These are phyloP conservation scores for Chlorella sp. DNA, from an alignment of 139 green algal genomes.

Conservation along the genomic window DNA sequence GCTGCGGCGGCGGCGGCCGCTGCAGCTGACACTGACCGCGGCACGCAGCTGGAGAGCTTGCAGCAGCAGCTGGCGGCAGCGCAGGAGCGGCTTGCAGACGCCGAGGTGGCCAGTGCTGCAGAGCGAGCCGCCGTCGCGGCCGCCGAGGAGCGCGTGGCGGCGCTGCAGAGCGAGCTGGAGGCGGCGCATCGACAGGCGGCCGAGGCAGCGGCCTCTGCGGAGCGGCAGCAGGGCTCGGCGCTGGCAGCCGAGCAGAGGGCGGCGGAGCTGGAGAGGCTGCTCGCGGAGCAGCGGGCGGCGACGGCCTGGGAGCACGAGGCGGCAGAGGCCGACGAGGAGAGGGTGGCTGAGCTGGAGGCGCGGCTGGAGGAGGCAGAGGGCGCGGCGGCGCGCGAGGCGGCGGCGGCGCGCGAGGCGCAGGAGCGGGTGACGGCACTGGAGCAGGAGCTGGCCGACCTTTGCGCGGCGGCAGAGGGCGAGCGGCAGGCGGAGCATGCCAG, in stretches of 20 bases:
- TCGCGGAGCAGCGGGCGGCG: not conserved
- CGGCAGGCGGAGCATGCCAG: not conserved
- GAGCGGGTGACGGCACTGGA: not conserved
- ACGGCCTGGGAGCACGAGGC: not conserved
- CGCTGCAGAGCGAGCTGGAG: not conserved
- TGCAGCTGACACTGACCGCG: not conserved
- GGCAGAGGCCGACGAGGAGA: not conserved
- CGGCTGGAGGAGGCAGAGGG: conserved; percentile 16
- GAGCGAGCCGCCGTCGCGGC: not conserved
- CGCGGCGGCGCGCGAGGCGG: not conserved
- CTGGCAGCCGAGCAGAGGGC: not conserved
- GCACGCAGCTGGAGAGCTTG: not conserved
- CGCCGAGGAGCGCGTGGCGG: not conserved
- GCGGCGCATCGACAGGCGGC: not conserved
- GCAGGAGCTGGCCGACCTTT: not conserved
- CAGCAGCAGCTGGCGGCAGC: not conserved
- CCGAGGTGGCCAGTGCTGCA: not conserved
- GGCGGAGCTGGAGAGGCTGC: conserved; percentile 23
- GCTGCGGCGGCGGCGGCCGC: no score
- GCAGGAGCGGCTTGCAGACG: not conserved
- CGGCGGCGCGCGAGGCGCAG: not conserved
- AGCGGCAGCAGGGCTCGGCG: not conserved
- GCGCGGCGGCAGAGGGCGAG: not conserved
- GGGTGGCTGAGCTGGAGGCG: conserved; percentile 13
- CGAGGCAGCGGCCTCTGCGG: not conserved